phyloP scores from a whole-genome alignment of 257 asterid genomes.

The Nicotiana knightiana region DNA sequence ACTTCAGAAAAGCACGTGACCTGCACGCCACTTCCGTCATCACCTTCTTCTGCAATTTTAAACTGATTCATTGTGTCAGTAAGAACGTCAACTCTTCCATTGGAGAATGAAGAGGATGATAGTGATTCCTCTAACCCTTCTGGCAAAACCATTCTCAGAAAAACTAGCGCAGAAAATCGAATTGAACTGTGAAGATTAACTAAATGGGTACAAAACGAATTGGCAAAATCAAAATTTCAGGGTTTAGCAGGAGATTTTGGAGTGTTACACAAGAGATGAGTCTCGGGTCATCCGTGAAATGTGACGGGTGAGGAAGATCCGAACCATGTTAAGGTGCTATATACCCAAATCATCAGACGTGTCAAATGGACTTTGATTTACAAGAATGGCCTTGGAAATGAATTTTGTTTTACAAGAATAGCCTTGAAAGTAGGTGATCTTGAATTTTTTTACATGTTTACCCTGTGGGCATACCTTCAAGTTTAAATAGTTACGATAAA shows the following conservation, averaged over 20 bases:
- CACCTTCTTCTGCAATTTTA: constrained; percentile 14
- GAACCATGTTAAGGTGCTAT: neutral
- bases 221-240: neutral
- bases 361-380: too few relatives aligned
- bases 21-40: constrained; percentile 32
- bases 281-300: neutral
- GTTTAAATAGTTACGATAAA: too few relatives aligned
- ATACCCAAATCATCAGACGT: too few relatives aligned
- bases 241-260: neutral
- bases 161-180: neutral
- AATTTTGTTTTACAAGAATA: too few relatives aligned
- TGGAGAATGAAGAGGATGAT: neutral
- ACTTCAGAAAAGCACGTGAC: constrained; percentile 66
- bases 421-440: too few relatives aligned
- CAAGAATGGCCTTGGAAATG: too few relatives aligned
- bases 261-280: neutral
- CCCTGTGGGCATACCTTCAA: too few relatives aligned
- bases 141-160: neutral
- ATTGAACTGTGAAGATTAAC: neutral
- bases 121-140: neutral
- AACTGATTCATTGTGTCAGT: constrained; percentile 15
- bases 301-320: neutral
- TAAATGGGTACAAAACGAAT: neutral
- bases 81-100: neutral
- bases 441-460: too few relatives aligned